Base-by-base conservation (phyloP, 345 rosid species). In the Physaria fendleri region DNA sequence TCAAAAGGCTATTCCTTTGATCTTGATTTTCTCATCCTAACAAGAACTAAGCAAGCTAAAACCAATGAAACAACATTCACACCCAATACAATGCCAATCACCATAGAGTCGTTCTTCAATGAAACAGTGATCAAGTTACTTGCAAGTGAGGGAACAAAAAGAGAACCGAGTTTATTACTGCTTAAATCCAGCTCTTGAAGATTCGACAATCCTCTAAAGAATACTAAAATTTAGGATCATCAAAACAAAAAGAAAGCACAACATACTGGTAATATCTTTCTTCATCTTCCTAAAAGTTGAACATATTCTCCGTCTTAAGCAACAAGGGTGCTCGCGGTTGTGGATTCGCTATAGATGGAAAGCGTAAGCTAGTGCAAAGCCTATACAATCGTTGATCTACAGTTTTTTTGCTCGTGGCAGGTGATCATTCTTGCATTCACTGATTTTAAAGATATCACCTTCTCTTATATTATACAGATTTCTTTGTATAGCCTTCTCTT, bases 291-390 rank as follows among this genome's bases (percentile, higher is more conserved):
- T 37, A 11, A 62, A n/a, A 38, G 58, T 14, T 8, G 63, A 58
- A 18, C 20, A 34, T 29, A 41, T 5, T 1, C 21, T 41, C 12
- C 20, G 6, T 50, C 28, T 74, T 77, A 82, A 4, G 87, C 87
- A 25, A 82, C 87, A 21, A 82, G 80, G 12, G 87, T 82, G 76
- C 87, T 82, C 24, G 87, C 87, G 13, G 87, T 82, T 17, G 84
- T 79, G 16, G 87, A 82, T 32, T 82, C 87, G n/a, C 87, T 82
- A 82, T 77, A 65, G 68, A 27, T 18, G 18, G 61, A 56, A 6
- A 50, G 14, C 0, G 24, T 3, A 35, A 40, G 14, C 24, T 3
- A 16, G 41, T 18, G 18, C 2, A 9, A 38, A 18, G 28, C 7
- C 3, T 8, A 6, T n/a, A n/a, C n/a, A n/a, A n/a, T n/a, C n/a